Evolutionary conservation across 2,329 filamentous ascomycete genomes (phyloP).

Genomic region (Diaporthe australafricana): DNA sequence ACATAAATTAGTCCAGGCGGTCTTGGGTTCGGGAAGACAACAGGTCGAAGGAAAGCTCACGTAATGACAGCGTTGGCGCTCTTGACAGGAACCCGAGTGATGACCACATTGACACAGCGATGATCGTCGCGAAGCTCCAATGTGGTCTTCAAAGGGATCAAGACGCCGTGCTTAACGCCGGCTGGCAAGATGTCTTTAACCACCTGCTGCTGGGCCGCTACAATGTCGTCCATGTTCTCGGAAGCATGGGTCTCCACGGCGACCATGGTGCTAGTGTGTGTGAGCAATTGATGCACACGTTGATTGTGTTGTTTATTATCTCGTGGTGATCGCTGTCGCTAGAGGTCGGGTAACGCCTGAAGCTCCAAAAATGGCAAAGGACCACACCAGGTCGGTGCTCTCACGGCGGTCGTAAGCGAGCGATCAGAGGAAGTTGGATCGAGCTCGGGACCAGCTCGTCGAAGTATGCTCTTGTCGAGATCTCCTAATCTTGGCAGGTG

Average conservation of each 20-base stretch:
- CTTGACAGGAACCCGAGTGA: slow-evolving; percentile 78
- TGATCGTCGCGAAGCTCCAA: slow-evolving; percentile 72
- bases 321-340: neutral
- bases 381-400: slow-evolving; percentile 12
- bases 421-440: slow-evolving; percentile 14
- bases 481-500: slow-evolving; percentile 38
- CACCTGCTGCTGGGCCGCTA: slow-evolving; percentile 47
- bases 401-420: slow-evolving; percentile 34
- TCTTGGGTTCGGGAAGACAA: neutral
- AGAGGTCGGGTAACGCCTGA: neutral
- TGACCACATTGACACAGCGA: slow-evolving; percentile 71
- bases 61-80: slow-evolving; percentile 78
- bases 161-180: slow-evolving; percentile 57
- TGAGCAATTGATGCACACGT: neutral
- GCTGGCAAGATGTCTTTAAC: slow-evolving; percentile 47
- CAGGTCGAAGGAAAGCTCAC: slow-evolving; percentile 59
- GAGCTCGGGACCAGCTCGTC: slow-evolving; percentile 35
- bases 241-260: slow-evolving; percentile 32
- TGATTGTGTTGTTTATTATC: neutral
- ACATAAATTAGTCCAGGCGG: slow-evolving; percentile 44
- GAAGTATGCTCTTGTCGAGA: slow-evolving; percentile 36
- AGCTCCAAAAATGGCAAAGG: slow-evolving; percentile 4
- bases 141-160: slow-evolving; percentile 74
- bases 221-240: slow-evolving; percentile 40
- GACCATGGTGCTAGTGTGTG: slow-evolving; percentile 1